Evolutionary conservation across 2,329 filamentous ascomycete species (phyloP).

Genomic region (Penicillium expansum): DNA sequence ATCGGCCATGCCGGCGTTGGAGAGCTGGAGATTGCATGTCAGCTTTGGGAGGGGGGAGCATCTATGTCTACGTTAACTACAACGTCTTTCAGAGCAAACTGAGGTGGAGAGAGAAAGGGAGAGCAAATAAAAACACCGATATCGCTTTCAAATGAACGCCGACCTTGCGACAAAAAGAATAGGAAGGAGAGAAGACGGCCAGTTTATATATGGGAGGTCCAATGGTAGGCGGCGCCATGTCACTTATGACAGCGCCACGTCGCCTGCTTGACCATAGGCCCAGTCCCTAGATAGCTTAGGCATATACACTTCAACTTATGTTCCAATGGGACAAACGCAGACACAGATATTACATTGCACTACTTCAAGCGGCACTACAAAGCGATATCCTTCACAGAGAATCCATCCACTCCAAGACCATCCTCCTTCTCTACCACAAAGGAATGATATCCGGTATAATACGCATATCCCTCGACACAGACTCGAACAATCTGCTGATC

Average conservation of each 20-base stretch:
- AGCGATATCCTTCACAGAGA: constrained; percentile 10
- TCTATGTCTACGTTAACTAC: not conserved
- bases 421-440: constrained; percentile 16
- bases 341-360: not conserved
- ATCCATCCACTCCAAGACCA: constrained; percentile 13
- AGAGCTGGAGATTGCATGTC: not conserved
- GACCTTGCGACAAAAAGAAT: too few relatives aligned
- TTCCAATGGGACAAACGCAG: not conserved
- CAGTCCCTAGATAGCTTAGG: not conserved
- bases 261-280: not conserved
- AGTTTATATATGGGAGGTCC: not conserved
- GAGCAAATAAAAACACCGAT: not conserved
- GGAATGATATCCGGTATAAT: constrained; percentile 15
- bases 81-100: not conserved
- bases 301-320: too few relatives aligned
- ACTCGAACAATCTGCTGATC: constrained; percentile 1
- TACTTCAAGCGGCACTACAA: not conserved
- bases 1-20: not conserved
- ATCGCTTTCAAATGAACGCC: not conserved
- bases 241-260: not conserved
- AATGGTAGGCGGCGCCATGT: not conserved
- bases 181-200: not conserved
- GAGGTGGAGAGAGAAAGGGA: not conserved
- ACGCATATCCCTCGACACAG: constrained; percentile 12
- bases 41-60: not conserved